These are phyloP conservation scores for Chalciporus piperatus DNA, from an alignment of 768 basidiomycete species.

Conservation along the genomic window DNA sequence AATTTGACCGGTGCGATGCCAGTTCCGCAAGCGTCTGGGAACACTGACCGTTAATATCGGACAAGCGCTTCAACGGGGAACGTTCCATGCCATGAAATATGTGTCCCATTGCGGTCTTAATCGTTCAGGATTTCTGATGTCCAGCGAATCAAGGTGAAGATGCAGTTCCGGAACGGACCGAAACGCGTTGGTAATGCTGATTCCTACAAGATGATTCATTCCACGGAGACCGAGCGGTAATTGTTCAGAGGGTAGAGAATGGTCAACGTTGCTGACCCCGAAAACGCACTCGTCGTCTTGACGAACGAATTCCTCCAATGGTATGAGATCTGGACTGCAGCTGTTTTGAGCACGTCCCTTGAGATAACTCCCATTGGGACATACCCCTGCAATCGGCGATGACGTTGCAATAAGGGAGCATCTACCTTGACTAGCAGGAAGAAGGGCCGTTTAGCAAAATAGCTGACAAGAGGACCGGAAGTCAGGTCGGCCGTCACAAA, in stretches of 20 bases:
- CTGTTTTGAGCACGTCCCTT: conserved; percentile 8
- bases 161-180: conserved; percentile 50
- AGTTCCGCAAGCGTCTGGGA: conserved; percentile 81
- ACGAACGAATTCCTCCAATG: conserved; percentile 72
- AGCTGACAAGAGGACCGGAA: conserved; percentile 53
- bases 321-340: conserved; percentile 22
- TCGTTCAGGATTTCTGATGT: conserved; percentile 70
- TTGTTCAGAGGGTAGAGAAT: conserved; percentile 21
- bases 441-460: conserved; percentile 84
- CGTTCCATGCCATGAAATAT: conserved; percentile 84
- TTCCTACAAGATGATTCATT: conserved; percentile 48
- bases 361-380: conserved; percentile 14
- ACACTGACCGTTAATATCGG: conserved; percentile 6
- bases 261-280: conserved; percentile 33
- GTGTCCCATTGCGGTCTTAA: conserved; percentile 91
- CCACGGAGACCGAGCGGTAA: conserved; percentile 15
- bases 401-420: conserved; percentile 75
- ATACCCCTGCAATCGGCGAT: conserved; percentile 53
- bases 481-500: conserved; percentile 79
- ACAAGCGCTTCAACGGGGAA: not conserved
- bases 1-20: conserved; percentile 87
- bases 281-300: conserved; percentile 70
- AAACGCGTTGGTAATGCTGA: conserved; percentile 68
- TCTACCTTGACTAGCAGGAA: conserved; percentile 83
- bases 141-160: conserved; percentile 59